phyloP scores from a whole-genome alignment of 2,329 filamentous ascomycete species.

The Diaporthe velutina region DNA sequence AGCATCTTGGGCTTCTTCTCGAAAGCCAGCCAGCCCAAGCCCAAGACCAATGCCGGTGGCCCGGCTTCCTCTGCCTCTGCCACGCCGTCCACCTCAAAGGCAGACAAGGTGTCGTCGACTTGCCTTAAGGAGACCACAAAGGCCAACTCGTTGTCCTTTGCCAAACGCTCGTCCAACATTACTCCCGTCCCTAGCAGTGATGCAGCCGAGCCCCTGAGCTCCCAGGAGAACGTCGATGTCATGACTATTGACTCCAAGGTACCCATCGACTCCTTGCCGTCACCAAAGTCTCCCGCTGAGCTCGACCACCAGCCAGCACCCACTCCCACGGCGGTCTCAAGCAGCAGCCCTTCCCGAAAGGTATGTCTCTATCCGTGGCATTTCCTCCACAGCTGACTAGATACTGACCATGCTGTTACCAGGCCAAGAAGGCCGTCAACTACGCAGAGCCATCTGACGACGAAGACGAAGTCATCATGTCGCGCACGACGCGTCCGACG shows the following conservation, averaged over 20 bases:
- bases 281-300: constrained; percentile 58
- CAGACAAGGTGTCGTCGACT: constrained; percentile 48
- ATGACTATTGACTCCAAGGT: constrained; percentile 59
- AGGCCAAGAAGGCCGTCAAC: constrained; percentile 73
- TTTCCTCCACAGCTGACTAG: neutral
- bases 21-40: constrained; percentile 58
- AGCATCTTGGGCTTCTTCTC: constrained; percentile 87
- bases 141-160: constrained; percentile 56
- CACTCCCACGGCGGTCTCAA: constrained; percentile 54
- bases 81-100: constrained; percentile 43
- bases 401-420: neutral
- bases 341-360: constrained; percentile 84
- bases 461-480: constrained; percentile 78
- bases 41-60: constrained; percentile 49
- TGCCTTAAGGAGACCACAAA: constrained; percentile 61
- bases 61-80: constrained; percentile 44
- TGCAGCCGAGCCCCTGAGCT: constrained; percentile 74
- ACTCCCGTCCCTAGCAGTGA: constrained; percentile 89
- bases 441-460: constrained; percentile 91
- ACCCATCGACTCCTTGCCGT: constrained; percentile 64
- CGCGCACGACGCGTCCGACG: constrained; percentile 54
- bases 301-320: constrained; percentile 51
- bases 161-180: constrained; percentile 59
- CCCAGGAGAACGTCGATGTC: constrained; percentile 72
- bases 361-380: constrained; percentile 57